Base-by-base conservation (phyloP, 129 eudicot species). In the Arctium lappa region DNA sequence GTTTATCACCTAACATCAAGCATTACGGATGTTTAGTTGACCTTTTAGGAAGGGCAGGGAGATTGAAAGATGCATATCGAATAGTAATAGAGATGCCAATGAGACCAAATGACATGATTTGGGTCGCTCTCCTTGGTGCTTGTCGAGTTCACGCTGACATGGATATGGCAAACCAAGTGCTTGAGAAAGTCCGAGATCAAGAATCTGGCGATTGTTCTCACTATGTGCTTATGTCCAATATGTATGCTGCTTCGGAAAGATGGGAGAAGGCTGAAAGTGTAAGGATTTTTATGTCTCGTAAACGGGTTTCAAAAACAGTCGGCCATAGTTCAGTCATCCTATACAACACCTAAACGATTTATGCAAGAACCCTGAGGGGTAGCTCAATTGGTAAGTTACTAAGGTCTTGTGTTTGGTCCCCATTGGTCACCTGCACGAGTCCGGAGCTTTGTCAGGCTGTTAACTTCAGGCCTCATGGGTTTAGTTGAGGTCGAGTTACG, bases 41-140 rank as follows among this genome's bases (percentile, higher is more conserved):
- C 80, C 89, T 88, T 69, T 72, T 90, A 85, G 92, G 90, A 27
- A 78, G 94, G 30, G 94, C 88, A 2, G 3, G 92, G 94, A 86
- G 83, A 72, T 62, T 90, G 65, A 72, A 76, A 69, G 92, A 91
- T 50, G 92, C 90, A 44, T 88, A 79, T 79, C 75, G 87, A 75
- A 38, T 91, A 56, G 77, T 86, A 6, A 86, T 80, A 77, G 82
- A 76, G 74, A 91, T 91, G 92, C 90, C 89, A 7, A 22, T 88
- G 82, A 75, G 65, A 68, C 88, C 92, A 77, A 91, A 88, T 70
- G 90, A 88, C 56, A 77, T 82, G 53, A 62, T 91, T 76, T 83
- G 84, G 83, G 94, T 91, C 50, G 87, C 90, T 70, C 65, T 91
- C 10, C 90, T 91, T 70, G 94, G 94, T 46, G 90, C 94, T 8